A percentile compares a stretch with the other conserved stretches of the same genome.
phyloP scores from a whole-genome alignment of 2,329 filamentous ascomycete genomes.

The Cryoendolithus antarcticus region DNA sequence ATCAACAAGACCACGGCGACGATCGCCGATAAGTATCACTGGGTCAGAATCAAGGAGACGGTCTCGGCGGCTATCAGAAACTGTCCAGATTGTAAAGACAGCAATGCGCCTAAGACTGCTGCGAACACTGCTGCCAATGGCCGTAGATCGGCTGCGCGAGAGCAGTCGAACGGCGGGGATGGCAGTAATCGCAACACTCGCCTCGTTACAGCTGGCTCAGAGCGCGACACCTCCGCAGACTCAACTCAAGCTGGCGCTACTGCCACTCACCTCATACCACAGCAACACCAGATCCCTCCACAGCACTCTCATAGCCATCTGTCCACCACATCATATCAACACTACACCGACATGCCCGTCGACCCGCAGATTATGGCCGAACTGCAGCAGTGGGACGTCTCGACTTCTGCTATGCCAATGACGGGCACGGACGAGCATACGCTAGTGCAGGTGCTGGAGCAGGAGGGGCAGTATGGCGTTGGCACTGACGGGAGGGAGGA shows the following conservation, averaged over 20 bases:
- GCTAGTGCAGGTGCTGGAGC: constrained; percentile 1
- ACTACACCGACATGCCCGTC: constrained; percentile 43
- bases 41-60: constrained; percentile 96
- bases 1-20: constrained; percentile 97
- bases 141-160: constrained; percentile 1
- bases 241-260: constrained; percentile 1
- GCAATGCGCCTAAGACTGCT: constrained; percentile 33
- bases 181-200: constrained; percentile 1
- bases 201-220: constrained; percentile 1
- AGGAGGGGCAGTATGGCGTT: constrained; percentile 1
- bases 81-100: constrained; percentile 81
- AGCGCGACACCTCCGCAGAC: not conserved
- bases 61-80: constrained; percentile 90
- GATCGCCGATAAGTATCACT: constrained; percentile 90
- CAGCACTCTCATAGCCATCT: not conserved
- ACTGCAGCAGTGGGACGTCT: constrained; percentile 15
- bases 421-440: not conserved
- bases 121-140: not conserved
- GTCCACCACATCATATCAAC: constrained; percentile 24
- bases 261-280: not conserved
- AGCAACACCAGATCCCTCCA: not conserved
- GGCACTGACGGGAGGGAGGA: constrained; percentile 2
- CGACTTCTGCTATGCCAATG: not conserved
- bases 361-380: constrained; percentile 47
- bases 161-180: constrained; percentile 1